Conservation (phyloP, 331 rosid species). For the Quercus phellos region DNA sequence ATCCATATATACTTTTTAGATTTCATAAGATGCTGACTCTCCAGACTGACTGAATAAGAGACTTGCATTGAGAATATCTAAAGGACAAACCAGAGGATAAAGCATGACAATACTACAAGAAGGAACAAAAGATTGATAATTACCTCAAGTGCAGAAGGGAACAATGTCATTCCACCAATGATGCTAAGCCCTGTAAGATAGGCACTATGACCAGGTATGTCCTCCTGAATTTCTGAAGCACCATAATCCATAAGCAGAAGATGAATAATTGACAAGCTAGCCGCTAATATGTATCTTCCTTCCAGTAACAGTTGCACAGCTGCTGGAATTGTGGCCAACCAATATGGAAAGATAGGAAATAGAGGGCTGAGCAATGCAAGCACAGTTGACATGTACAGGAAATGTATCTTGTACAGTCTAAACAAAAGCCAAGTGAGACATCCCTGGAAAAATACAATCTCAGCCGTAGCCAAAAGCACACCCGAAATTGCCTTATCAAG, state of each 20-base stretch:
- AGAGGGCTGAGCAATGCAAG: conserved; percentile 75
- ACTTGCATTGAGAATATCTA: background rate
- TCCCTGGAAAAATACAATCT: conserved; percentile 83
- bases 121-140: conserved; percentile 7
- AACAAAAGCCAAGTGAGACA: conserved; percentile 91
- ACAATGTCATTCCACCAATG: conserved; percentile 94
- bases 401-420: conserved; percentile 68
- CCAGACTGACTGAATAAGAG: background rate
- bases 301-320: conserved; percentile 71
- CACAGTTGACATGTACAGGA: conserved; percentile 81
- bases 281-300: conserved; percentile 67
- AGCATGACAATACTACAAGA: background rate
- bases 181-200: conserved; percentile 92
- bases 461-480: conserved; percentile 83
- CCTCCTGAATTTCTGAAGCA: conserved; percentile 75
- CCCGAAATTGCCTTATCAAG: conserved; percentile 86
- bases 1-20: background rate
- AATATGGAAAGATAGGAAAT: conserved; percentile 69
- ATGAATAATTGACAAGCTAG: conserved; percentile 50
- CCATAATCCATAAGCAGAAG: conserved; percentile 81
- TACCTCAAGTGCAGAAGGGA: conserved; percentile 92
- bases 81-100: background rate
- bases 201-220: conserved; percentile 81
- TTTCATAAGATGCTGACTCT: conserved; percentile 11
- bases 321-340: conserved; percentile 83